These are phyloP conservation scores for Polygonum maritimum DNA, from an alignment of 148 eudicot genomes.

Conservation along the genomic window DNA sequence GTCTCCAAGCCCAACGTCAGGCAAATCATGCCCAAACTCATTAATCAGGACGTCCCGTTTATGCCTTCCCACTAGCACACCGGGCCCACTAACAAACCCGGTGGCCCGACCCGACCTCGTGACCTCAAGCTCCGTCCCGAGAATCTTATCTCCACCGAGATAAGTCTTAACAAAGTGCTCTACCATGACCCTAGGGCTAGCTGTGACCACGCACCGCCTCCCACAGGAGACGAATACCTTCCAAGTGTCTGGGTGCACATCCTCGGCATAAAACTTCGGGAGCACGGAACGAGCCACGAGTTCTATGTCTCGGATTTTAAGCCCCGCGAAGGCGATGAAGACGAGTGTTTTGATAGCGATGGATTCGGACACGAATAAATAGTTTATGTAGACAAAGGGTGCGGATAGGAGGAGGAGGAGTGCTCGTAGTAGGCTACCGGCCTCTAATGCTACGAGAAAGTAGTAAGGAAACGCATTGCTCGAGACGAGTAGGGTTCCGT, in stretches of 20 bases:
- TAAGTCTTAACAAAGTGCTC: conserved; percentile 50
- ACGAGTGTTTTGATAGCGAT: conserved; percentile 34
- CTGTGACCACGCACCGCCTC: conserved; percentile 43
- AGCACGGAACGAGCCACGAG: conserved; percentile 55
- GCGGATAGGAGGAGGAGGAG: conserved; percentile 26
- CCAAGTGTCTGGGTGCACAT: conserved; percentile 55
- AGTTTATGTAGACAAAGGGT: conserved; percentile 42
- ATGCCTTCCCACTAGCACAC: conserved; percentile 51
- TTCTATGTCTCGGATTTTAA: conserved; percentile 48
- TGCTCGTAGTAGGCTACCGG: conserved; percentile 58
- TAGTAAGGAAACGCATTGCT: conserved; percentile 53
- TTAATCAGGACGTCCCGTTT: conserved; percentile 32
- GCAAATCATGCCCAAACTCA: conserved; percentile 38
- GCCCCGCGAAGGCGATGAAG: conserved; percentile 50
- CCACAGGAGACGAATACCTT: conserved; percentile 54
- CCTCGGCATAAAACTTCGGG: conserved; percentile 51
- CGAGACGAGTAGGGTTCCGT: conserved; percentile 65
- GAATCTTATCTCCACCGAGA: conserved; percentile 58
- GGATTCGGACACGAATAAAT: conserved; percentile 46
- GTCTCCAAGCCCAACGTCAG: conserved; percentile 75
- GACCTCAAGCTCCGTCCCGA: conserved; percentile 58
- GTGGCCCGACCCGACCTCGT: conserved; percentile 43
- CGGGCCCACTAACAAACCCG: conserved; percentile 52
- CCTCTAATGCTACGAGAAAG: conserved; percentile 64
- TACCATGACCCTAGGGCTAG: conserved; percentile 64